These are phyloP conservation scores for Candida insectalens DNA, from an alignment of 805 yeast species.

Conservation along the genomic window DNA sequence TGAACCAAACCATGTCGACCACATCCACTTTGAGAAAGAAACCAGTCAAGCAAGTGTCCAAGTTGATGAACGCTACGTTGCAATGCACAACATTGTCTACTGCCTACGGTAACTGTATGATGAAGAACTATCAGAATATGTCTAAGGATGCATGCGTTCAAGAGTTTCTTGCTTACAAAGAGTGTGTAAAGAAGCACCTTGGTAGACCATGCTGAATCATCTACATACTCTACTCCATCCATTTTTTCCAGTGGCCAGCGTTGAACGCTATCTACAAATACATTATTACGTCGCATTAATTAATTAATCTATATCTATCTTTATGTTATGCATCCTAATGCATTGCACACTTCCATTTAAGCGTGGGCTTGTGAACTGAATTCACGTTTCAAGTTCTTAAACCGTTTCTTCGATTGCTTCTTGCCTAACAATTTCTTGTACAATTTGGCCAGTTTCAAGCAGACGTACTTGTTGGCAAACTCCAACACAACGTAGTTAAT, in stretches of 20 bases:
- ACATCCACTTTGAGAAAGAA: no score
- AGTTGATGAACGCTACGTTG: slow-evolving; percentile 21
- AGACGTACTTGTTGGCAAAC: slow-evolving; percentile 35
- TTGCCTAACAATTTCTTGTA: slow-evolving; percentile 28
- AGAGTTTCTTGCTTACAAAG: slow-evolving; percentile 40
- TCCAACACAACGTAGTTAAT: slow-evolving; percentile 41
- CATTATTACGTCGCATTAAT: no score
- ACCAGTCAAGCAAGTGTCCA: slow-evolving; percentile 21
- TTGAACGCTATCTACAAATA: no score
- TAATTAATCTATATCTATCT: no score
- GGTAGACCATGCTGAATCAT: no score
- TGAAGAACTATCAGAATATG: slow-evolving; percentile 39
- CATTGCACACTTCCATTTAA: slow-evolving; percentile 1
- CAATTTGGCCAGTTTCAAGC: slow-evolving; percentile 28
- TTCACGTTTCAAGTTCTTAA: slow-evolving; percentile 27
- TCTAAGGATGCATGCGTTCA: slow-evolving; percentile 40
- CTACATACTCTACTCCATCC: no score
- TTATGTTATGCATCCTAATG: not conserved
- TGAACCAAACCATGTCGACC: no score
- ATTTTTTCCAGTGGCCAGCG: no score
- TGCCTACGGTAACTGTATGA: slow-evolving; percentile 47
- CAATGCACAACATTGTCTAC: slow-evolving; percentile 21
- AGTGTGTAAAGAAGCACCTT: slow-evolving; percentile 34
- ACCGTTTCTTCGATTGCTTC: slow-evolving; percentile 22
- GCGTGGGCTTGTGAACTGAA: no score